These are phyloP conservation scores for Hordeum vulgare DNA, from an alignment of 176 grass and related monocot species.

Conservation along the genomic window DNA sequence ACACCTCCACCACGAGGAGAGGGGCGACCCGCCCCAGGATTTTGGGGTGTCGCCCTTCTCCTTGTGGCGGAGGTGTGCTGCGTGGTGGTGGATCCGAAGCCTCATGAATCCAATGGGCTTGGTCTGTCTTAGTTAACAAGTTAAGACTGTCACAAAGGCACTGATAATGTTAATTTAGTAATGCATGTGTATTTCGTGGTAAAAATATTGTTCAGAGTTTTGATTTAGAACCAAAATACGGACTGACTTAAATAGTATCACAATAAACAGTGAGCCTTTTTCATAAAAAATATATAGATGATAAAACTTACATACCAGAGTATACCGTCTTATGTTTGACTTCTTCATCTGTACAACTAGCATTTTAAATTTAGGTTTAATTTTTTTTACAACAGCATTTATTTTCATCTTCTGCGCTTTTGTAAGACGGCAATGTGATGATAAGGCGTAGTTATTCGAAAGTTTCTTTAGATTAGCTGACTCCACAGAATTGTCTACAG, in stretches of 20 bases:
- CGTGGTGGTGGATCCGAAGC: too few species aligned
- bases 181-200: background rate
- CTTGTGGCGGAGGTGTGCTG: too few species aligned
- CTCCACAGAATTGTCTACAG: background rate
- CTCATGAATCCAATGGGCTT: too few species aligned
- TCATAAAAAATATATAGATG: background rate
- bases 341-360: conserved; percentile 22
- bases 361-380: background rate
- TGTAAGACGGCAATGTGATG: background rate
- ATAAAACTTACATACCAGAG: background rate
- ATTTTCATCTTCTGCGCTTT: background rate
- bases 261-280: background rate
- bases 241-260: background rate
- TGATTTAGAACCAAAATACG: too few species aligned
- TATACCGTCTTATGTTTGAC: background rate
- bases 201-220: background rate
- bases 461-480: background rate
- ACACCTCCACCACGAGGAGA: too few species aligned
- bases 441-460: background rate
- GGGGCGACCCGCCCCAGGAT: too few species aligned
- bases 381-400: background rate
- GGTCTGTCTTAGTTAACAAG: too few species aligned
- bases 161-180: too few species aligned
- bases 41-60: too few species aligned
- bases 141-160: background rate